Conservation (phyloP, 1,284 basidiomycete genomes). For the Anthracocystis walkeri region DNA sequence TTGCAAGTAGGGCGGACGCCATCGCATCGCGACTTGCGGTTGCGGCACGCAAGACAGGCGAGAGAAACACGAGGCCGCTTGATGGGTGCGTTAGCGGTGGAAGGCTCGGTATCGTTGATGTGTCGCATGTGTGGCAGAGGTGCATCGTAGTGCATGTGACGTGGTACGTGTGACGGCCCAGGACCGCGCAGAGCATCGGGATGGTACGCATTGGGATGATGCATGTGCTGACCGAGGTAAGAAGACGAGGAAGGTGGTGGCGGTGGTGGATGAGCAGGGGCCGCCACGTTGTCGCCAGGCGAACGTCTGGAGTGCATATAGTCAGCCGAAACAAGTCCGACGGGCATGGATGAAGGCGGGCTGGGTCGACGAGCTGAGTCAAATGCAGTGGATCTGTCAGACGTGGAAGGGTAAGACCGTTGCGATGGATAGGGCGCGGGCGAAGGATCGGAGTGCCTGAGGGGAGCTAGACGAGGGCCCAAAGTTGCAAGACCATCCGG, state of each 20-base stretch:
- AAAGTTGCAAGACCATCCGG: slow-evolving; percentile 18
- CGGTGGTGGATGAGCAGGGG: not conserved
- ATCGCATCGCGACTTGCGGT: slow-evolving; percentile 53
- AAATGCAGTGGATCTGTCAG: slow-evolving; percentile 14
- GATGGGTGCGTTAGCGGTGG: slow-evolving; percentile 24
- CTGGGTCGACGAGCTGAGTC: slow-evolving; percentile 20
- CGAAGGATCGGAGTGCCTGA: slow-evolving; percentile 16
- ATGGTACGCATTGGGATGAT: slow-evolving; percentile 20
- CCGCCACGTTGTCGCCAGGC: slow-evolving; percentile 13
- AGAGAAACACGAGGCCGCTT: slow-evolving; percentile 55
- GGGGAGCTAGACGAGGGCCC: slow-evolving; percentile 27
- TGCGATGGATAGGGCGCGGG: slow-evolving; percentile 13
- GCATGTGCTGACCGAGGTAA: slow-evolving; percentile 10
- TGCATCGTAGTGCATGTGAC: slow-evolving; percentile 24
- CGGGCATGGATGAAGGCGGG: slow-evolving; percentile 24
- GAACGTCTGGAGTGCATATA: slow-evolving; percentile 27
- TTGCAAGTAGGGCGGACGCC: slow-evolving; percentile 52
- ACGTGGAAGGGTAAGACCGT: slow-evolving; percentile 22
- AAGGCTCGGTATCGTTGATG: slow-evolving; percentile 13
- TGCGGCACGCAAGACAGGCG: slow-evolving; percentile 49
- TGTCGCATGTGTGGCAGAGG: slow-evolving; percentile 18
- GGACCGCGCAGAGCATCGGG: slow-evolving; percentile 18
- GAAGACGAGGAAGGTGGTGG: not conserved
- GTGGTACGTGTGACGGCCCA: slow-evolving; percentile 24
- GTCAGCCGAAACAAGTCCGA: slow-evolving; percentile 42